Evolutionary conservation across 176 grass and related monocot genomes (phyloP), one percentile per base, ranked within the genome.

Genomic region (Lolium multiflorum): DNA sequence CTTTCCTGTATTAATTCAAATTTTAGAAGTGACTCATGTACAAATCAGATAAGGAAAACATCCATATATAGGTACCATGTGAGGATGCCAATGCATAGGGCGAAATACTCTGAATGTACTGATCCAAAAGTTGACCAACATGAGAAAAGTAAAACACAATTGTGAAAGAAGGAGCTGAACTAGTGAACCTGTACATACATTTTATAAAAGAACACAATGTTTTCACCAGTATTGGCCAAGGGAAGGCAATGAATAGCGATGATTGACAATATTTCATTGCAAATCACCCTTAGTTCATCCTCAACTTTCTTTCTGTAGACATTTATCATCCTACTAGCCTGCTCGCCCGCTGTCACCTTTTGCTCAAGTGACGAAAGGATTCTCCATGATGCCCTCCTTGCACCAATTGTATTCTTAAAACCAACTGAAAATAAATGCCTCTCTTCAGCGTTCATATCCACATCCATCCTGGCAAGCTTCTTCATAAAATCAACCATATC

Each of bases 161-260:
- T 62, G 66, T 35, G 24, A 77, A 64, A 47, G 6, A 6, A 85
- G 81, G 7, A 25, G 1, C 70, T 41, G 25, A 71, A 77, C 49
- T 58, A 68, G 80, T 24, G 15, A 81, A 83, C 22, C 25, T 58
- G 31, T n/a, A 74, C 88, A 83, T 94, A 98, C 96, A 98, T 94
- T 89, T 95, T 98, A 89, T 92, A 92, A 84, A 95, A 95, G 91
- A 94, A 98, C 58, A 94, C 96, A 2, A 71, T 44, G 26, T 92
- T 95, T 91, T 95, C 96, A 69, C 60, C 84, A 39, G 88, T 64
- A 71, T 39, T 91, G 7, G 96, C 89, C 78, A 90, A 88, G 5
- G 96, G 96, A 79, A 98, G 93, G 77, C 94, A 93, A 57, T 98
- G 91, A 63, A 95, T 98, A 78, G 93, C 93, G n/a, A 98, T 89